A percentile compares a stretch with the other conserved stretches of the same genome.
phyloP scores from a whole-genome alignment of 1,284 basidiomycete species.

The Pascua guehoae region DNA sequence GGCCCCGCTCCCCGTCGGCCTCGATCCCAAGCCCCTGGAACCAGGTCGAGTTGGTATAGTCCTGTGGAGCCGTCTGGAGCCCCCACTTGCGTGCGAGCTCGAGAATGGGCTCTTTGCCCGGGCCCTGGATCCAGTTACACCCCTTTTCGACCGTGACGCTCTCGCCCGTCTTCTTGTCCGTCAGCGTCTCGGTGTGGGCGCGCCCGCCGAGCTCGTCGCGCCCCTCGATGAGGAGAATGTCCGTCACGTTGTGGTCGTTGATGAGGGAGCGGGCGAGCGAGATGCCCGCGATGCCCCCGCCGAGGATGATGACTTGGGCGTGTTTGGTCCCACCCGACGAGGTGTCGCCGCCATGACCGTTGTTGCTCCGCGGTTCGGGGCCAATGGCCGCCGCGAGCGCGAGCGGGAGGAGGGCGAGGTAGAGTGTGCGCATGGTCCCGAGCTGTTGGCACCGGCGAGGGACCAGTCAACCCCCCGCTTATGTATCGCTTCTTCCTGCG shows the following conservation, averaged over 20 bases:
- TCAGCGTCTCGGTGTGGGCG: slow-evolving; percentile 55
- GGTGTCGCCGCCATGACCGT: background rate
- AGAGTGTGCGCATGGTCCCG: too few relatives aligned
- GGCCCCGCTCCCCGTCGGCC: slow-evolving; percentile 8
- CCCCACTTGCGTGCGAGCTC: slow-evolving; percentile 60
- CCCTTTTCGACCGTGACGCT: slow-evolving; percentile 59
- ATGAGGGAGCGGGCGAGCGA: slow-evolving; percentile 63
- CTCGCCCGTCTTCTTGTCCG: slow-evolving; percentile 19
- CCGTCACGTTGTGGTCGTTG: slow-evolving; percentile 55
- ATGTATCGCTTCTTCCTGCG: too few relatives aligned
- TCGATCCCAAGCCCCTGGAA: slow-evolving; percentile 12
- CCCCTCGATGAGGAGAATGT: slow-evolving; percentile 63
- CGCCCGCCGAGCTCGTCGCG: slow-evolving; percentile 61
- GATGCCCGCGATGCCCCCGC: slow-evolving; percentile 64
- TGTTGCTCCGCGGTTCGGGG: background rate
- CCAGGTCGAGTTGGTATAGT: slow-evolving; percentile 17
- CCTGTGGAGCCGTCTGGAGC: slow-evolving; percentile 48
- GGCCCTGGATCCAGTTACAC: slow-evolving; percentile 68
- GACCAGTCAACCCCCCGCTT: too few relatives aligned
- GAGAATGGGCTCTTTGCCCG: slow-evolving; percentile 47
- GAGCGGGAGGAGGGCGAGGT: too few relatives aligned
- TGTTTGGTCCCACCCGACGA: background rate
- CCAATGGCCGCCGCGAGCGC: too few relatives aligned
- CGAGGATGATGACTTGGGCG: slow-evolving; percentile 55
- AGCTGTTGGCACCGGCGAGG: too few relatives aligned